Percentiles rank a stretch among this genome's conserved stretches.
These are phyloP conservation scores for Gossypium armourianum DNA, from an alignment of 441 rosid genomes.

Conservation along the genomic window DNA sequence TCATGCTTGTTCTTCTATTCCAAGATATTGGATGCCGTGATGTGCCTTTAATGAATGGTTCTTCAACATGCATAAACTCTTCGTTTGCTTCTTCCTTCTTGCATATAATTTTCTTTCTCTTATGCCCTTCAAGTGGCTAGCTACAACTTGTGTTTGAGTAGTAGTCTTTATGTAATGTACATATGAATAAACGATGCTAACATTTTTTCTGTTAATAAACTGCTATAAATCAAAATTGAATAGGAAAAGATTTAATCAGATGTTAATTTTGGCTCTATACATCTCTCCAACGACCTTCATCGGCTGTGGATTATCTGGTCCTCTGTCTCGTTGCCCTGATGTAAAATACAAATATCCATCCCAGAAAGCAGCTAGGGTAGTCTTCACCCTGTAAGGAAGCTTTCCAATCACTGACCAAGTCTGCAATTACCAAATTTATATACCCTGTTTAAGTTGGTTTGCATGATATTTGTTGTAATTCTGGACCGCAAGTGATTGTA, in stretches of 20 bases:
- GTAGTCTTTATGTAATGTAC: not conserved
- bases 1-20: not conserved
- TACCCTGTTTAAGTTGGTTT: not conserved
- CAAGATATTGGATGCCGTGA: not conserved
- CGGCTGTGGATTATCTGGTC: constrained; percentile 71
- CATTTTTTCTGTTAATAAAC: not conserved
- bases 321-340: constrained; percentile 83
- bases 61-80: not conserved
- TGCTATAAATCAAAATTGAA: not conserved
- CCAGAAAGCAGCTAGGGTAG: constrained; percentile 59
- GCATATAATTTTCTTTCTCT: not conserved
- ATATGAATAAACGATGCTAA: not conserved
- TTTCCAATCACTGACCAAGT: constrained; percentile 75
- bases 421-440: constrained; percentile 28
- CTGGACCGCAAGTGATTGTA: not conserved
- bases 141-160: not conserved
- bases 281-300: constrained; percentile 60
- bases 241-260: constrained; percentile 15
- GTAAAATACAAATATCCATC: constrained; percentile 74
- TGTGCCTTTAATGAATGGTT: not conserved
- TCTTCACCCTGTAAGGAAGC: constrained; percentile 72
- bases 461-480: not conserved
- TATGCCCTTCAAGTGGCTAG: not conserved
- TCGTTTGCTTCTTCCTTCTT: not conserved
- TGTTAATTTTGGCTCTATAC: constrained; percentile 70